Evolutionary conservation across 1,139 yeast species (phyloP).

Genomic region (Debaryomyces coudertii): DNA sequence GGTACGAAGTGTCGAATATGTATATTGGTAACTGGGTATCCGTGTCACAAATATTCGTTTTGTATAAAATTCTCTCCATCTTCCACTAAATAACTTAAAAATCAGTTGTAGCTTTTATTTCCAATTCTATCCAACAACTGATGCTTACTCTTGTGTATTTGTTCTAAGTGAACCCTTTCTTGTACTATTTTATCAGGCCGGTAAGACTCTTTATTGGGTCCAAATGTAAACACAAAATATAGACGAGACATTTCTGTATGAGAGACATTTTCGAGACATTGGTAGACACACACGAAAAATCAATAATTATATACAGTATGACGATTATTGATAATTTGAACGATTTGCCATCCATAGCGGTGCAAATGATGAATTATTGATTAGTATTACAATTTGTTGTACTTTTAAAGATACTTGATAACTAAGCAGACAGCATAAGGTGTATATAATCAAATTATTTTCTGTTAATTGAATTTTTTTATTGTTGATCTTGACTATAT

Average conservation of each 20-base stretch:
- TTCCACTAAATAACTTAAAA: not conserved
- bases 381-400: constrained; percentile 4
- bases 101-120: not conserved
- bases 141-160: not conserved
- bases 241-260: constrained; percentile 1
- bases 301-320: not conserved
- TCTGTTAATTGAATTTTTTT: constrained; percentile 5
- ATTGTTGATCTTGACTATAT: constrained; percentile 5
- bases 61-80: constrained; percentile 61
- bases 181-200: not conserved
- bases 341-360: constrained; percentile 10
- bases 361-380: not conserved
- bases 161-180: not conserved
- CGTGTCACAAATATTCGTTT: constrained; percentile 62
- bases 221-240: constrained; percentile 5
- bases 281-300: not conserved
- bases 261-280: constrained; percentile 5
- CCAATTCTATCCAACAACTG: not conserved
- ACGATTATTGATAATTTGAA: not conserved
- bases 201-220: not conserved
- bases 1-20: constrained; percentile 74
- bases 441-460: not conserved
- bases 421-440: not conserved
- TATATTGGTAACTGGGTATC: constrained; percentile 64
- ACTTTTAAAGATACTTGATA: constrained; percentile 6